phyloP scores from a whole-genome alignment of 139 green algal genomes.

The Chlamydomonas asymmetrica region DNA sequence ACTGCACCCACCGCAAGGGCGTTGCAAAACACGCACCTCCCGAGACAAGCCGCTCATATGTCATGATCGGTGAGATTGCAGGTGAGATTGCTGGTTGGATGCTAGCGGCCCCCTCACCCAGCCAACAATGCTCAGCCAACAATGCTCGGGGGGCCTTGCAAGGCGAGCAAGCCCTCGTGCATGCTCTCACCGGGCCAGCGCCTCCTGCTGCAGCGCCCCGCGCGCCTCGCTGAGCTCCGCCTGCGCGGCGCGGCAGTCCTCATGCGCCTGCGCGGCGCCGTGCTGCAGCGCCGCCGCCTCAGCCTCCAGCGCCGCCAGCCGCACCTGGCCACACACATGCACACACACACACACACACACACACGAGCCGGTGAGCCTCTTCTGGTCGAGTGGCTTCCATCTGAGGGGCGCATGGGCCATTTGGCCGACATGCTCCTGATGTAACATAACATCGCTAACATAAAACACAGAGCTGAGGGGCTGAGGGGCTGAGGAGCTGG shows the following conservation, averaged over 20 bases:
- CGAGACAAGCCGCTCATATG: too few species aligned
- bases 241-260: slow-evolving; percentile 3
- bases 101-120: too few species aligned
- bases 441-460: neutral
- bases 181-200: neutral
- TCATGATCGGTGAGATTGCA: too few species aligned
- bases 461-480: slow-evolving; percentile 5
- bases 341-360: neutral
- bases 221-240: neutral
- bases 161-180: too few species aligned
- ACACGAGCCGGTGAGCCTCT: neutral
- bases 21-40: too few species aligned
- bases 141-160: too few species aligned
- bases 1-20: too few species aligned
- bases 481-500: neutral
- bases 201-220: slow-evolving; percentile 15
- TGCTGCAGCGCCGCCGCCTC: slow-evolving; percentile 14
- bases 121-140: too few species aligned
- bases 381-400: neutral
- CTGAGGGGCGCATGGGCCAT: neutral
- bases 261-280: slow-evolving; percentile 6
- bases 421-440: neutral
- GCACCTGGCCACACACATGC: neutral
- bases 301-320: slow-evolving; percentile 8
- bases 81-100: too few species aligned